Base-by-base conservation (phyloP, 176 grass and related monocot genomes). In the Alopecurus myosuroides region DNA sequence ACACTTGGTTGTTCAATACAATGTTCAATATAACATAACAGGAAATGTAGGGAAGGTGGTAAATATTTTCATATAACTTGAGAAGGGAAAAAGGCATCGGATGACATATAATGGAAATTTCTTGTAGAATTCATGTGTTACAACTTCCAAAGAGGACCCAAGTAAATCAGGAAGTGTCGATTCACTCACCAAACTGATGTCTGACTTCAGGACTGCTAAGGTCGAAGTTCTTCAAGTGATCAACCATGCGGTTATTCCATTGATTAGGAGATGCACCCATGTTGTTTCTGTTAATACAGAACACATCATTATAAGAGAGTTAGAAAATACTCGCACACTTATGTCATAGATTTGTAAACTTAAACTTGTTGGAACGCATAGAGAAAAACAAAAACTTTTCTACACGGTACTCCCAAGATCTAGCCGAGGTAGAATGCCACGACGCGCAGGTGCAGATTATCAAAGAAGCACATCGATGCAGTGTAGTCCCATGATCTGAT, bases 221-320 rank as follows among this genome's bases (percentile, higher is more conserved):
- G 77, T 99, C 90, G 49, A 99, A 99, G 83, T 99, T 99, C 82
- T 96, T 99, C 51, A 99, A 86, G 81, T 94, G 93, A 79, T 97
- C 94, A 48, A 94, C 37, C 91, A 99, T 90, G 48, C 86, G 81
- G 62, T 80, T 94, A 82, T 99, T 94, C 94, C 93, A 96, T 65
- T 88, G 89, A 86, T 88, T 92, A 86, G 91, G 82, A 87, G 83
- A 91, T 49, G 88, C 90, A 73, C 94, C 97, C 97, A 99, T 99
- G 79, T 99, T 99, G 80, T 80, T 99, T 81, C 97, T 99, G 72
- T 71, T 23, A 72, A 78, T 33, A 91, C 41, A 55, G 41, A 70
- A 72, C 75, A 34, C 30, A 81, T 80, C 11, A 53, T 35, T 62
- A 81, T 17, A 35, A 40, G 83, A 73, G 41, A 75, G 29, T 8